Conservation (phyloP, 2,329 filamentous ascomycete species). For the Nigrospora sphaerica region DNA sequence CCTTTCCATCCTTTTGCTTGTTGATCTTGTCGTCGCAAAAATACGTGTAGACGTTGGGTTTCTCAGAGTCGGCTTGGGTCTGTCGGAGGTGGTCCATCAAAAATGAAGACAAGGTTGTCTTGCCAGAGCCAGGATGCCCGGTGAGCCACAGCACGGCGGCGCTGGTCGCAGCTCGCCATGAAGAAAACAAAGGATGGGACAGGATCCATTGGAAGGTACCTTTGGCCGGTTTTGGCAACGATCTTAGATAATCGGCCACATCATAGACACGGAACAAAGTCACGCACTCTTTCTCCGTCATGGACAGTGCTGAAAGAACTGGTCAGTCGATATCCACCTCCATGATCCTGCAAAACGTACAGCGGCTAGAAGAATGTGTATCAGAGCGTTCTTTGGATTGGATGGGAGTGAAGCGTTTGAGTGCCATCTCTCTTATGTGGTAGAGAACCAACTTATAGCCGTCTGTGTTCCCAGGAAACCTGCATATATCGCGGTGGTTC, state of each 20-base stretch:
- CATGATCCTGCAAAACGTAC: background rate
- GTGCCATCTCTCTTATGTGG: background rate
- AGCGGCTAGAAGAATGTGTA: background rate
- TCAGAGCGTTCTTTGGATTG: background rate
- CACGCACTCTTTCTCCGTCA: conserved; percentile 24
- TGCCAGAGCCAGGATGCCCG: conserved; percentile 28
- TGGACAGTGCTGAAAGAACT: conserved; percentile 19
- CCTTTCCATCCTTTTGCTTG: conserved; percentile 25
- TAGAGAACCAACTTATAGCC: background rate
- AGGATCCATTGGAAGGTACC: conserved; percentile 30
- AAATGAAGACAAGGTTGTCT: conserved; percentile 27
- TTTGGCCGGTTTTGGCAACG: conserved; percentile 19
- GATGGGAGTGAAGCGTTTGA: background rate
- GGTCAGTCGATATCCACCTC: background rate
- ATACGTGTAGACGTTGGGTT: conserved; percentile 19
- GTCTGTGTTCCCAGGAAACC: background rate
- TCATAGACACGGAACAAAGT: conserved; percentile 21
- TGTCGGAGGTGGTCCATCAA: conserved; percentile 20
- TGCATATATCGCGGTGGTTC: conserved; percentile 3
- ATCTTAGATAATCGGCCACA: conserved; percentile 19
- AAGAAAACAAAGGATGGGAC: conserved; percentile 16
- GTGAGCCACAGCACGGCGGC: conserved; percentile 27
- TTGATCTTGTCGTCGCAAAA: conserved; percentile 28
- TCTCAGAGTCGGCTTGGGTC: background rate
- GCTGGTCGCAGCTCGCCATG: conserved; percentile 20